Conservation (phyloP, 2,329 filamentous ascomycete species). For the Ophiostoma tasmaniense region DNA sequence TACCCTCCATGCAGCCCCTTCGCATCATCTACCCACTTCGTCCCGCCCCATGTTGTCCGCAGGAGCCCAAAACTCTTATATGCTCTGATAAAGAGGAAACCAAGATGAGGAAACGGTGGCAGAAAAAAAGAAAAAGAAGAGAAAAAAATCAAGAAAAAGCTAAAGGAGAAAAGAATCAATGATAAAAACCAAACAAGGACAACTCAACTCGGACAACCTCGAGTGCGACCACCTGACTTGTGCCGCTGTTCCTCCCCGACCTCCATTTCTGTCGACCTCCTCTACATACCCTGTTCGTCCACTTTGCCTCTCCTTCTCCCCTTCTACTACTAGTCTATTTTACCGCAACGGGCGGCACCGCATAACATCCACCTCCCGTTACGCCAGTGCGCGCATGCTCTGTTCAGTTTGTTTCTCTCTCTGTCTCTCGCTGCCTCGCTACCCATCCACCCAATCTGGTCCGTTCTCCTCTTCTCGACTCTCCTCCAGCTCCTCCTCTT, state of each 20-base stretch:
- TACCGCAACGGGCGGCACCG: slow-evolving; percentile 10
- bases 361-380: not conserved
- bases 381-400: not conserved
- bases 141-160: not conserved
- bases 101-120: not conserved
- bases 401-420: not conserved
- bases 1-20: not conserved
- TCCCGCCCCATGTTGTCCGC: slow-evolving; percentile 1
- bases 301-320: not conserved
- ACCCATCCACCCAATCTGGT: not conserved
- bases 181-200: not conserved
- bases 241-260: not conserved
- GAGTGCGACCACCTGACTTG: not conserved
- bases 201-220: not conserved
- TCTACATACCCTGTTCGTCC: not conserved
- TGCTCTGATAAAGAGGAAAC: not conserved
- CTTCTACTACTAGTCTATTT: slow-evolving; percentile 5
- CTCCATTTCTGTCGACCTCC: not conserved
- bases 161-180: not conserved
- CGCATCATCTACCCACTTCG: slow-evolving; percentile 4
- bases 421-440: no score
- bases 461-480: not conserved
- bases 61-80: not conserved
- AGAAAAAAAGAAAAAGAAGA: not conserved
- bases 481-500: not conserved